phyloP scores from a whole-genome alignment of 75 land plant genomes.

The Cunninghamia lanceolata region DNA sequence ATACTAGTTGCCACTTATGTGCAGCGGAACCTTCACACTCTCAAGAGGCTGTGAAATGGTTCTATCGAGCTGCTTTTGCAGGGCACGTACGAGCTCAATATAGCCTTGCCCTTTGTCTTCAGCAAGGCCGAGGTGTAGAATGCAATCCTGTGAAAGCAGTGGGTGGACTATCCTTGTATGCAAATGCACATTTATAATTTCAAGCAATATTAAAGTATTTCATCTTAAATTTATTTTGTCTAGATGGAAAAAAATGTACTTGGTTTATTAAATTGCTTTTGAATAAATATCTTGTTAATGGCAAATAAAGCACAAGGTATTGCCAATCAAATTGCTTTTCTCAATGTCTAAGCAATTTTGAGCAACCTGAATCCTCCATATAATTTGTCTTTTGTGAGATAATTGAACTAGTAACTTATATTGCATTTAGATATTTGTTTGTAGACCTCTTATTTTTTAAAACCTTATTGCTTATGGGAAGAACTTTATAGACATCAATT shows the following conservation, averaged over 20 bases:
- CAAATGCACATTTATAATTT: not conserved
- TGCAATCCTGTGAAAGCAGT: constrained; percentile 63
- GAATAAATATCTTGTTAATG: not conserved
- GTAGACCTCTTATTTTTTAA: not conserved
- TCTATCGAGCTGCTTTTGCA: constrained; percentile 48
- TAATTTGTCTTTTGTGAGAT: not conserved
- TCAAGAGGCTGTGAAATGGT: constrained; percentile 78
- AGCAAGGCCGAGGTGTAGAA: constrained; percentile 75
- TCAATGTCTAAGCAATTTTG: not conserved
- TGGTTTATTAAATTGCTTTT: not conserved
- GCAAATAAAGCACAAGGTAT: not conserved
- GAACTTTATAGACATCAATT: not conserved
- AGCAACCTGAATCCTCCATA: not conserved
- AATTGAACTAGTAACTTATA: not conserved
- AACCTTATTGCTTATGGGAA: not conserved
- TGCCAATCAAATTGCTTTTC: not conserved
- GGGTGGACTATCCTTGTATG: constrained; percentile 22
- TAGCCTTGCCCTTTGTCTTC: constrained; percentile 81
- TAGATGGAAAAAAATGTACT: not conserved
- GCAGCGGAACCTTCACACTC: constrained; percentile 45
- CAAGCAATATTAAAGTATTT: not conserved
- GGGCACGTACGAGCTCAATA: constrained; percentile 88
- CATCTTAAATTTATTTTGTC: not conserved
- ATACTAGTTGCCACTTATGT: not conserved
- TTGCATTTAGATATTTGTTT: not conserved